Conservation (phyloP, 192 early-diverging fungal species). For the Dissophora ornata region DNA sequence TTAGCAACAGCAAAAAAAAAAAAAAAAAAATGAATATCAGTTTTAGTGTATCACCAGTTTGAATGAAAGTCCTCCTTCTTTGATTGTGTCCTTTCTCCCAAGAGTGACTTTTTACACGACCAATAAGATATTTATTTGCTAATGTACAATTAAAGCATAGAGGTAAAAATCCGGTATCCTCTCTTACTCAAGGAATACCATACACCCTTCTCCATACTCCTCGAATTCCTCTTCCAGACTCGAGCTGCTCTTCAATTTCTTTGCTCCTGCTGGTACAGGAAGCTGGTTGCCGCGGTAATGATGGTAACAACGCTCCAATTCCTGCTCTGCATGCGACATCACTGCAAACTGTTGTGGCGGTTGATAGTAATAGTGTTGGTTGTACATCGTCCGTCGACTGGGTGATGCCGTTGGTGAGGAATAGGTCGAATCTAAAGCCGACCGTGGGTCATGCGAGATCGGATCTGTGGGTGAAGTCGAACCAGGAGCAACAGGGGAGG, state of each 20-base stretch:
- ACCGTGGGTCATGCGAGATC: neutral
- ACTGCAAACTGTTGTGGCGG: slow-evolving; percentile 23
- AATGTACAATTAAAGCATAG: too few relatives aligned
- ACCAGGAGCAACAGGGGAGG: too few relatives aligned
- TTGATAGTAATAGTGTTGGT: too few relatives aligned
- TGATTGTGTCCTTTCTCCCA: too few relatives aligned
- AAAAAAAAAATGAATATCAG: too few relatives aligned
- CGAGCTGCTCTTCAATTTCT: slow-evolving; percentile 33
- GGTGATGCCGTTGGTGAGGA: slow-evolving; percentile 27
- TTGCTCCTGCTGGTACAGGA: slow-evolving; percentile 35
- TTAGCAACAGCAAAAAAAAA: neutral
- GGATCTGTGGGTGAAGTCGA: neutral
- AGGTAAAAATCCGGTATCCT: too few relatives aligned
- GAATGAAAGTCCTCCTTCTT: too few relatives aligned
- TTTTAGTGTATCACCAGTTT: too few relatives aligned
- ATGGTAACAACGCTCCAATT: slow-evolving; percentile 36
- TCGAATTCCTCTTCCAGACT: slow-evolving; percentile 32
- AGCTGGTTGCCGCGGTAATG: slow-evolving; percentile 36
- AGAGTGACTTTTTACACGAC: too few relatives aligned
- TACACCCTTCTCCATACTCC: slow-evolving; percentile 45
- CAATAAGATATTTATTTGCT: too few relatives aligned
- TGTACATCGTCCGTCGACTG: neutral
- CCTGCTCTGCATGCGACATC: slow-evolving; percentile 50
- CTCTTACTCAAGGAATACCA: slow-evolving; percentile 45
- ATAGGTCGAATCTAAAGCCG: neutral